A percentile compares a stretch with the other conserved stretches of the same genome.
Evolutionary conservation across 2,329 filamentous ascomycete species (phyloP).

Genomic region (Neofusicoccum sp.): DNA sequence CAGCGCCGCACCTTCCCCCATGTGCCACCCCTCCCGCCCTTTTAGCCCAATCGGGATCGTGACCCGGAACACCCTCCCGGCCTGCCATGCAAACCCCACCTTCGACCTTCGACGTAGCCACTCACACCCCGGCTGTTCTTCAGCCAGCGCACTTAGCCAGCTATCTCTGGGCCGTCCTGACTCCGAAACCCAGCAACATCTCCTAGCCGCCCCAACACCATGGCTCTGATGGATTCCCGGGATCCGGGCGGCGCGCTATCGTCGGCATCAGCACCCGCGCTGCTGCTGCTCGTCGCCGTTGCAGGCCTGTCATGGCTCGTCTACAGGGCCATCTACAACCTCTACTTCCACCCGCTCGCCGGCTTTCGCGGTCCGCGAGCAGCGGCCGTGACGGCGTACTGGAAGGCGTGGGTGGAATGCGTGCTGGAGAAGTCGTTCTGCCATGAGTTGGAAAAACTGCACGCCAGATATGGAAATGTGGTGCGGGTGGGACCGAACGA

Average conservation of each 20-base stretch:
- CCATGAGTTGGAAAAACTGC: constrained; percentile 28
- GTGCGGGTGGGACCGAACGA: constrained; percentile 32
- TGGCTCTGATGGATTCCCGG: not conserved
- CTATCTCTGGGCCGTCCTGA: too few relatives aligned
- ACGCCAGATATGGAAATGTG: constrained; percentile 29
- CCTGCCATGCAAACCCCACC: too few relatives aligned
- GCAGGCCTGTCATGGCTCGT: not conserved
- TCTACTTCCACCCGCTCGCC: constrained; percentile 1
- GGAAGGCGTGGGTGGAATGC: constrained; percentile 32
- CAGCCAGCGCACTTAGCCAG: too few relatives aligned
- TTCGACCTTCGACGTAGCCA: too few relatives aligned
- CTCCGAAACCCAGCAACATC: too few relatives aligned
- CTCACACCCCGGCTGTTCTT: too few relatives aligned
- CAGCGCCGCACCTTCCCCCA: too few relatives aligned
- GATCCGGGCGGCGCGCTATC: not conserved
- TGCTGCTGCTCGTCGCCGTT: not conserved
- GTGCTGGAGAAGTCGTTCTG: constrained; percentile 30
- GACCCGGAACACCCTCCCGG: too few relatives aligned
- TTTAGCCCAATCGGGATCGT: too few relatives aligned
- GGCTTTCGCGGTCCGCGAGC: constrained; percentile 10
- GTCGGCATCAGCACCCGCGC: not conserved
- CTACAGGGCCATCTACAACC: constrained; percentile 3
- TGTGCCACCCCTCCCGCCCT: too few relatives aligned
- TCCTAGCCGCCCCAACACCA: not conserved
- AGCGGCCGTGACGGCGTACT: constrained; percentile 26